Percentiles rank a stretch among this genome's conserved stretches.
phyloP scores from a whole-genome alignment of 2,329 filamentous ascomycete species.

The Sporothrix humicola region DNA sequence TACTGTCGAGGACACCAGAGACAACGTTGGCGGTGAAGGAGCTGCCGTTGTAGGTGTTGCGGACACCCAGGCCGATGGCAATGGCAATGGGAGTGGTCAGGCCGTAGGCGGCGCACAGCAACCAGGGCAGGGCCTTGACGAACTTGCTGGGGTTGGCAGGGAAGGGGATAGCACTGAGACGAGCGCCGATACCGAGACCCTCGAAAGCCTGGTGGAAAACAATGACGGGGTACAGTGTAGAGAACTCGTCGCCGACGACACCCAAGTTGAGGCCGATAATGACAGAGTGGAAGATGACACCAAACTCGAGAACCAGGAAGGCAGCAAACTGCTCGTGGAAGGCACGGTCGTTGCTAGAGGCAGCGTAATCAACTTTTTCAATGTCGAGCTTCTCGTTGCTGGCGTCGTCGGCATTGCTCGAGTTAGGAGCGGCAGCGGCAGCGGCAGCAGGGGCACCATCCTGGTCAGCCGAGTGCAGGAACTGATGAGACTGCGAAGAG shows the following conservation, averaged over 20 bases:
- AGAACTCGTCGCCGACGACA: slow-evolving; percentile 62
- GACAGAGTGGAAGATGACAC: slow-evolving; percentile 91
- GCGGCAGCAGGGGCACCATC: slow-evolving; percentile 65
- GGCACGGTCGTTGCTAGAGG: slow-evolving; percentile 42
- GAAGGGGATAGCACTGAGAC: slow-evolving; percentile 69
- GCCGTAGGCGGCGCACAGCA: slow-evolving; percentile 73
- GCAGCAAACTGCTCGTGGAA: slow-evolving; percentile 53
- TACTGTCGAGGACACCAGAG: slow-evolving; percentile 87
- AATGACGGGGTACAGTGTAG: slow-evolving; percentile 67
- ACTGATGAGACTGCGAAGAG: slow-evolving; percentile 54
- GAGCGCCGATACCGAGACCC: slow-evolving; percentile 86
- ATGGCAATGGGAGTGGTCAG: slow-evolving; percentile 85
- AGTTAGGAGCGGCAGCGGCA: slow-evolving; percentile 48
- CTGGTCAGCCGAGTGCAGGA: slow-evolving; percentile 72
- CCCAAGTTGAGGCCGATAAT: slow-evolving; percentile 87
- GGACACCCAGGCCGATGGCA: slow-evolving; percentile 79
- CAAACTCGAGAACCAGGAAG: slow-evolving; percentile 92
- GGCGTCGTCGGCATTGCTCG: slow-evolving; percentile 53
- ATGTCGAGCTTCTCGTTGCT: slow-evolving; percentile 79
- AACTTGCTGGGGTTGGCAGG: slow-evolving; percentile 67
- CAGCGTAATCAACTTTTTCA: slow-evolving; percentile 46
- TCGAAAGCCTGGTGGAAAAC: slow-evolving; percentile 95
- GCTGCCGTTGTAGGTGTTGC: slow-evolving; percentile 65
- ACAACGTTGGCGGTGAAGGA: slow-evolving; percentile 68
- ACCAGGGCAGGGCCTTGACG: slow-evolving; percentile 75